Percentiles rank a stretch among this genome's conserved stretches.
Evolutionary conservation across 345 rosid genomes (phyloP).

Genomic region (Eucalyptus cloeziana): DNA sequence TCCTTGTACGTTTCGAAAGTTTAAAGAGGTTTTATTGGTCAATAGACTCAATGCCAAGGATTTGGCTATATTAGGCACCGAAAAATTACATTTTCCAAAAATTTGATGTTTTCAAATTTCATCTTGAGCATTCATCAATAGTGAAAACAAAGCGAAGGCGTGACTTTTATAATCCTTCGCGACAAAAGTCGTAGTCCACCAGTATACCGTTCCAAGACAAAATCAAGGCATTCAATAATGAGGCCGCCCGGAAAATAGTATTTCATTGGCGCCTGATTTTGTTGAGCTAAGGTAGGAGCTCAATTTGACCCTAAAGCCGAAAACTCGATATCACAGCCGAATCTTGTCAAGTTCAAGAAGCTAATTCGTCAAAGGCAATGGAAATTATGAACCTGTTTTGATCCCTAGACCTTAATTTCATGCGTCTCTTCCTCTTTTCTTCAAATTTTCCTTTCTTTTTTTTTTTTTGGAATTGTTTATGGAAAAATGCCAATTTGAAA

Average conservation of each 20-base stretch:
- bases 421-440: background rate
- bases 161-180: rapidly evolving
- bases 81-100: background rate
- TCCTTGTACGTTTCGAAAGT: background rate
- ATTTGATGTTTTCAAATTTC: background rate
- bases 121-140: no score
- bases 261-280: rapidly evolving
- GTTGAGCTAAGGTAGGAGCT: rapidly evolving
- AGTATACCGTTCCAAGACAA: rapidly evolving
- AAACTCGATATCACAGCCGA: rapidly evolving
- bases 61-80: background rate
- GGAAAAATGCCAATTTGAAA: background rate
- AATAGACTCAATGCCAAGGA: no score
- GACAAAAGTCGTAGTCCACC: rapidly evolving
- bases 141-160: background rate
- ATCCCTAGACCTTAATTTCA: background rate
- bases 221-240: background rate
- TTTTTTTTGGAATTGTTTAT: background rate
- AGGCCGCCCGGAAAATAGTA: rapidly evolving
- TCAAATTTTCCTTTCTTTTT: background rate
- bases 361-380: background rate
- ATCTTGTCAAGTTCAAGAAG: background rate
- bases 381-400: background rate
- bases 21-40: background rate
- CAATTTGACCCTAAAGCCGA: background rate